phyloP scores from a whole-genome alignment of 2,329 filamentous ascomycete species.

The Emergomyces orientalis region DNA sequence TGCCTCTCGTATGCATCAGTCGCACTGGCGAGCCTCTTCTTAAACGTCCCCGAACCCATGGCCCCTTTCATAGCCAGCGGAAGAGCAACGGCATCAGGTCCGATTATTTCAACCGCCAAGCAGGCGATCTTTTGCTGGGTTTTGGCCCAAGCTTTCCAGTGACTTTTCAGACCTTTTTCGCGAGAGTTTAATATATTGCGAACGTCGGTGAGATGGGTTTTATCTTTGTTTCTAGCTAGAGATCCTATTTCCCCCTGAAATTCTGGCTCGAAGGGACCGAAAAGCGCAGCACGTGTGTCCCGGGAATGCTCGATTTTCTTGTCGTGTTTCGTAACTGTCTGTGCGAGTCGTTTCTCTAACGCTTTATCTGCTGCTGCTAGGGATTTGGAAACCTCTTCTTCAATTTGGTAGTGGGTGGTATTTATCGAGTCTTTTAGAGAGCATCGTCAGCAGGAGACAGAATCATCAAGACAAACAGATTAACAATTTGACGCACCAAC shows the following conservation, averaged over 20 bases:
- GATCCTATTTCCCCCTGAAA: neutral
- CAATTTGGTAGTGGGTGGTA: slow-evolving; percentile 11
- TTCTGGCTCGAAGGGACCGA: slow-evolving; percentile 1
- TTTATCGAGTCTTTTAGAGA: slow-evolving; percentile 11
- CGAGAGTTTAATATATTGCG: neutral
- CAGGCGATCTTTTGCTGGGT: slow-evolving; percentile 17
- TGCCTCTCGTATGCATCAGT: slow-evolving; percentile 5
- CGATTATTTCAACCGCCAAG: slow-evolving; percentile 16
- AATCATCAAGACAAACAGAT: neutral
- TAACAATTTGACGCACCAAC: neutral
- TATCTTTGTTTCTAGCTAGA: neutral
- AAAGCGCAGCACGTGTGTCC: neutral
- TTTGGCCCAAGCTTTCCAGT: slow-evolving; percentile 19
- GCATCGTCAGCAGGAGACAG: neutral
- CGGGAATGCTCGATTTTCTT: neutral
- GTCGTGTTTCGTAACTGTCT: neutral
- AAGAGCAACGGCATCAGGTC: slow-evolving; percentile 5
- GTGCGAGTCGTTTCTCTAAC: slow-evolving; percentile 2
- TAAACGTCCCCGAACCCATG: neutral
- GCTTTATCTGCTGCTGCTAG: slow-evolving; percentile 9
- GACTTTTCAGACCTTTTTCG: slow-evolving; percentile 12
- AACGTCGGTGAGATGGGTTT: neutral
- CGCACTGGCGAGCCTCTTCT: slow-evolving; percentile 11
- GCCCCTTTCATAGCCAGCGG: neutral
- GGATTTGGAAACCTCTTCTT: slow-evolving; percentile 10